A percentile compares a stretch with the other conserved stretches of the same genome.
phyloP scores from a whole-genome alignment of 768 basidiomycete species.

The Mycena rosella region DNA sequence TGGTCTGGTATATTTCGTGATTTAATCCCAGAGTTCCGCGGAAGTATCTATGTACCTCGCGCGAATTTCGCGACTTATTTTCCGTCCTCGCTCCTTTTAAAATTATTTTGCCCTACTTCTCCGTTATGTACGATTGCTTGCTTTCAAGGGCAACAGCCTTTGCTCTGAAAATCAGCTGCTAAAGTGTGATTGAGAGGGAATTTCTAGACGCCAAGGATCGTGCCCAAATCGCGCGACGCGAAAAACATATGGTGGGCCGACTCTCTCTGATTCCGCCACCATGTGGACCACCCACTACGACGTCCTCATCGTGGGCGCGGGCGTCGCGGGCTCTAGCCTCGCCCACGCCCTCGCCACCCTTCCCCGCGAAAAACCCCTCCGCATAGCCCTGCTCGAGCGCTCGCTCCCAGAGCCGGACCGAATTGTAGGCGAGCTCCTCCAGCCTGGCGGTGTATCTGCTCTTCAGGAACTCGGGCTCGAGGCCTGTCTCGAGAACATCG shows the following conservation, averaged over 20 bases:
- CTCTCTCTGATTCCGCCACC: slow-evolving; percentile 11
- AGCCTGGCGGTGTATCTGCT: slow-evolving; percentile 89
- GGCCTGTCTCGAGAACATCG: slow-evolving; percentile 83
- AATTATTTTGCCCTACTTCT: too few relatives aligned
- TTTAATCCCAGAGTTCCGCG: too few relatives aligned
- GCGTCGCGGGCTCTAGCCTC: slow-evolving; percentile 88
- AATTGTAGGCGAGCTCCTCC: slow-evolving; percentile 97
- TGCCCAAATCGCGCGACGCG: too few relatives aligned
- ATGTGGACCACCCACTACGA: slow-evolving; percentile 61
- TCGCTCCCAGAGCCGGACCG: slow-evolving; percentile 93
- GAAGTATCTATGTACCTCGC: too few relatives aligned
- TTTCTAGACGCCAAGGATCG: too few relatives aligned
- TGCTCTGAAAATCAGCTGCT: too few relatives aligned
- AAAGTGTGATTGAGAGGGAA: too few relatives aligned
- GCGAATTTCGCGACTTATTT: too few relatives aligned
- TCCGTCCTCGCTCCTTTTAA: too few relatives aligned
- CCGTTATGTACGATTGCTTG: too few relatives aligned
- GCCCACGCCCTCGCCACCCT: slow-evolving; percentile 84
- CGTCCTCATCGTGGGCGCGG: slow-evolving; percentile 92
- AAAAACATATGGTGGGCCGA: background rate
- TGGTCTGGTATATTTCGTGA: too few relatives aligned
- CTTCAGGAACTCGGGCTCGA: slow-evolving; percentile 82
- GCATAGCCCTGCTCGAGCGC: slow-evolving; percentile 92
- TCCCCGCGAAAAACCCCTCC: slow-evolving; percentile 68
- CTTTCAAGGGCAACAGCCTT: too few relatives aligned